Conservation (phyloP, 768 basidiomycete genomes). For the Boletus huronensis region DNA sequence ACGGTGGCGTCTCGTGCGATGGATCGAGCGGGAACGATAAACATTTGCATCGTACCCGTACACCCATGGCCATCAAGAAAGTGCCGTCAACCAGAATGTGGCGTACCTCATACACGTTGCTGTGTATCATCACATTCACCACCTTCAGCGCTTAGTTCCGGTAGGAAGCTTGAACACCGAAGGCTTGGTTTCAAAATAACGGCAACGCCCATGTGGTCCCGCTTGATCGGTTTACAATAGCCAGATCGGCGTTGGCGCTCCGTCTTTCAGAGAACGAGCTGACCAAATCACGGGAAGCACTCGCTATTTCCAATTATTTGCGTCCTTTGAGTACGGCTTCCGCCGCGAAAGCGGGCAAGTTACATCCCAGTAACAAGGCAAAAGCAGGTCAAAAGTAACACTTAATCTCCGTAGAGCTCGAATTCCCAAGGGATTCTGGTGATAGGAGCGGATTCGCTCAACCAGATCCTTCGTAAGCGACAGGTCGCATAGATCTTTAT, state of each 20-base stretch:
- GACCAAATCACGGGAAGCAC: constrained; percentile 16
- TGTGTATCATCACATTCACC: constrained; percentile 1
- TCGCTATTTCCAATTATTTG: constrained; percentile 20
- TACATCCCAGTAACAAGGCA: constrained; percentile 16
- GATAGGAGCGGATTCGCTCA: constrained; percentile 52
- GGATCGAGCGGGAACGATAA: constrained; percentile 10
- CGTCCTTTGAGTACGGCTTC: constrained; percentile 14
- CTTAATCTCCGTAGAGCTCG: constrained; percentile 52
- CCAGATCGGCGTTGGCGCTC: constrained; percentile 23
- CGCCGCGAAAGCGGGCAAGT: constrained; percentile 19
- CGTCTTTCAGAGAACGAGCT: constrained; percentile 7
- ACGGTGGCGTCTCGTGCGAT: constrained; percentile 18
- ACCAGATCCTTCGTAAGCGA: constrained; percentile 74
- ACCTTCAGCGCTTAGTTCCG: neutral
- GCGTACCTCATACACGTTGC: constrained; percentile 12
- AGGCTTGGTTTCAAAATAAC: constrained; percentile 2
- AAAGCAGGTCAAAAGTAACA: constrained; percentile 9
- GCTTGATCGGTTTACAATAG: constrained; percentile 13
- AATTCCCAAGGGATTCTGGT: constrained; percentile 73
- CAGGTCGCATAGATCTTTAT: constrained; percentile 78
- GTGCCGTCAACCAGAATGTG: constrained; percentile 10
- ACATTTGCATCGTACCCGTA: constrained; percentile 1
- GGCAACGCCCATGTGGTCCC: constrained; percentile 18
- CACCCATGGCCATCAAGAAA: neutral
- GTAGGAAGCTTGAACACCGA: constrained; percentile 13